Evolutionary conservation across 2,329 filamentous ascomycete species (phyloP).

Genomic region (Trichoderma polysporum): DNA sequence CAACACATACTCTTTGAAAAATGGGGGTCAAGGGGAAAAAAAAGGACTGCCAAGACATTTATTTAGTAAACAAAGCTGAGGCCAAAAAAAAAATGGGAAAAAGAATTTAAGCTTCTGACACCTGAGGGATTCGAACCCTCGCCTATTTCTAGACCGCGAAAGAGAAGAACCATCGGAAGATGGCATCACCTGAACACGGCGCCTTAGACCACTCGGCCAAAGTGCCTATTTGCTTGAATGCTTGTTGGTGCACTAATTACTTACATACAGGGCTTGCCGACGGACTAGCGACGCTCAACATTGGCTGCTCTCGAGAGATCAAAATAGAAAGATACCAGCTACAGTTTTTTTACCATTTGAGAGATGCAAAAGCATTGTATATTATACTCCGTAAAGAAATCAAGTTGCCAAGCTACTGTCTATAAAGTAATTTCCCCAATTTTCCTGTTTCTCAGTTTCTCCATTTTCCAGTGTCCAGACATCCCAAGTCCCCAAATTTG

Average conservation of each 20-base stretch:
- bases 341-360: too few relatives aligned
- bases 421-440: too few relatives aligned
- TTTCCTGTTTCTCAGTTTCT: neutral
- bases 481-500: too few relatives aligned
- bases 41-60: too few relatives aligned
- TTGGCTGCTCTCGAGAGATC: too few relatives aligned
- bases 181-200: constrained; percentile 25
- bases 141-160: constrained; percentile 33
- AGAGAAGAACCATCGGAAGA: neutral
- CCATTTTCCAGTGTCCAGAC: too few relatives aligned
- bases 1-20: neutral
- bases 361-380: neutral
- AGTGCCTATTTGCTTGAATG: constrained; percentile 24
- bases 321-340: too few relatives aligned
- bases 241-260: neutral
- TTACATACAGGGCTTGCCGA: neutral
- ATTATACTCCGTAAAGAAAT: neutral
- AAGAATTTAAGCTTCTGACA: constrained; percentile 25
- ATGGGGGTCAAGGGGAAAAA: neutral
- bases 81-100: neutral
- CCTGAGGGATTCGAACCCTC: constrained; percentile 37
- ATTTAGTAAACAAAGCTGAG: neutral
- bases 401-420: neutral
- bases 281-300: neutral
- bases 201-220: constrained; percentile 31